A percentile compares a stretch with the other conserved stretches of the same genome.
These are phyloP conservation scores for Aurinia saxatilis DNA, from an alignment of 345 rosid genomes.

Conservation along the genomic window DNA sequence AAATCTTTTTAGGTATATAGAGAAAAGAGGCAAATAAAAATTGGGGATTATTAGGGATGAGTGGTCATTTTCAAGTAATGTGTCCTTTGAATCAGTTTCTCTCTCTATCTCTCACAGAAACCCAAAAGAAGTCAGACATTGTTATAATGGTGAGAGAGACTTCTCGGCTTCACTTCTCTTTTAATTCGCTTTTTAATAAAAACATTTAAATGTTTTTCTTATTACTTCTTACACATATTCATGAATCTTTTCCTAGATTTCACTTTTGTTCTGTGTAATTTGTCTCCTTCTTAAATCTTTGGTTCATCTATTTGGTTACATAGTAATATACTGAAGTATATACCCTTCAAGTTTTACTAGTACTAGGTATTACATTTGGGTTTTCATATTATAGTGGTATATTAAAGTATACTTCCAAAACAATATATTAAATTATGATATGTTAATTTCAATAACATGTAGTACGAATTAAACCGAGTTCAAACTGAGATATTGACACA, in stretches of 20 bases:
- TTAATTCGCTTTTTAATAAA: slow-evolving; percentile 9
- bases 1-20: slow-evolving; percentile 12
- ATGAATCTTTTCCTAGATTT: slow-evolving; percentile 17
- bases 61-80: slow-evolving; percentile 34
- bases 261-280: slow-evolving; percentile 2
- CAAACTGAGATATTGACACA: no score
- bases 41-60: slow-evolving; percentile 20
- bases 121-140: slow-evolving; percentile 36
- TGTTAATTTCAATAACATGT: no score
- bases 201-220: slow-evolving; percentile 1
- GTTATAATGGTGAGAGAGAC: slow-evolving; percentile 82
- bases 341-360: background rate
- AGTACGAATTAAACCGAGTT: no score
- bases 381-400: background rate
- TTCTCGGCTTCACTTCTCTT: slow-evolving; percentile 34
- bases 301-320: slow-evolving; percentile 1
- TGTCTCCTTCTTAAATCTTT: slow-evolving; percentile 9
- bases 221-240: slow-evolving; percentile 9
- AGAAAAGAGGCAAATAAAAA: slow-evolving; percentile 12
- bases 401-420: no score
- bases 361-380: background rate
- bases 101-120: slow-evolving; percentile 32
- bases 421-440: no score
- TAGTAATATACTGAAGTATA: background rate
- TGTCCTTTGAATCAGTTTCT: slow-evolving; percentile 35